Evolutionary conservation across 768 basidiomycete genomes (phyloP).

Genomic region (Brasilioporus rufonigricans): DNA sequence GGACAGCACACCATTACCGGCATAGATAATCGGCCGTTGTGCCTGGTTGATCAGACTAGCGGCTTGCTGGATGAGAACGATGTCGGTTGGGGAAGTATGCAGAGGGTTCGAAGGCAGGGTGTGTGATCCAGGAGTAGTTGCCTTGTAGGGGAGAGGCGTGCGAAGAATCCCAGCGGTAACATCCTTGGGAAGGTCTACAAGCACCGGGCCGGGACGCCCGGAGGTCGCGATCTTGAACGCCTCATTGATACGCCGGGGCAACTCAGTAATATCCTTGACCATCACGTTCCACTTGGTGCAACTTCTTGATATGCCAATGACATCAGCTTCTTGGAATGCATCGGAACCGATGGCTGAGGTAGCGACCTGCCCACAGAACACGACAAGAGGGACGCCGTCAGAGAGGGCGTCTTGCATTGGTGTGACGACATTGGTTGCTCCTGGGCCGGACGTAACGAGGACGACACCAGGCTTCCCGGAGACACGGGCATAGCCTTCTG

Average conservation of each 20-base stretch:
- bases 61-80: constrained; percentile 71
- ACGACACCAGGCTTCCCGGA: constrained; percentile 97
- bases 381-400: constrained; percentile 92
- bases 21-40: constrained; percentile 88
- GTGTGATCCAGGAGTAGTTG: constrained; percentile 80
- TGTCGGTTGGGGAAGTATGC: constrained; percentile 59
- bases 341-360: constrained; percentile 99
- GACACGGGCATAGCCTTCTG: constrained; percentile 96
- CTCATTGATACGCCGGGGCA: constrained; percentile 95
- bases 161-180: constrained; percentile 91
- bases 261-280: constrained; percentile 95
- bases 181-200: constrained; percentile 99
- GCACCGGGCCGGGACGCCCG: constrained; percentile 94
- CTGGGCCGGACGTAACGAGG: constrained; percentile 96
- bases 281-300: constrained; percentile 99
- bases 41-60: constrained; percentile 91
- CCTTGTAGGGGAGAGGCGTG: constrained; percentile 80
- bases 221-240: constrained; percentile 99
- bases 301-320: constrained; percentile 92
- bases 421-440: constrained; percentile 96
- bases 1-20: constrained; percentile 86
- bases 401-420: constrained; percentile 97
- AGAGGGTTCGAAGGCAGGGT: constrained; percentile 77
- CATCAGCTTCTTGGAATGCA: constrained; percentile 97
- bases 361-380: constrained; percentile 98